A percentile compares a stretch with the other conserved stretches of the same genome.
Evolutionary conservation across 495 filamentous ascomycete species (phyloP).

Genomic region (Xylaria castorea): DNA sequence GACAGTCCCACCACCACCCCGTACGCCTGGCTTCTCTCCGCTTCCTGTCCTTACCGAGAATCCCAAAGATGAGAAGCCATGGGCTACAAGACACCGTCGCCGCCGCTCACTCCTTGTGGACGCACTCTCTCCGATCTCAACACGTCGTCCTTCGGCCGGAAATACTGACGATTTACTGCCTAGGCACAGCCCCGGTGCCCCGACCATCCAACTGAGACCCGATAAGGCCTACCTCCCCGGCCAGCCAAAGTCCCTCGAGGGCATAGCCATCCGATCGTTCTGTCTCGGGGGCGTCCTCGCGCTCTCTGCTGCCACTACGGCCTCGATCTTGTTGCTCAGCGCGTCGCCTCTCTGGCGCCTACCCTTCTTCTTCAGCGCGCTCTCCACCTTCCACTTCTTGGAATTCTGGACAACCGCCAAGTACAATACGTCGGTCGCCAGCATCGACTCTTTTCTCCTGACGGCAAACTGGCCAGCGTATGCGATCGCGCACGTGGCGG

Average conservation of each 20-base stretch:
- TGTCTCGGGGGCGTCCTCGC: constrained; percentile 57
- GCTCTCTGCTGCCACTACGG: constrained; percentile 50
- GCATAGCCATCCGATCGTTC: constrained; percentile 75
- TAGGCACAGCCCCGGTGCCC: constrained; percentile 44
- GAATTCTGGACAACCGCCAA: constrained; percentile 89
- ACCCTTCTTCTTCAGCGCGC: constrained; percentile 76
- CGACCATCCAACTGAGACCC: constrained; percentile 36
- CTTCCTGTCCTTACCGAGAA: constrained; percentile 28
- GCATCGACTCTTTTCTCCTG: constrained; percentile 78
- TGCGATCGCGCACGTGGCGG: constrained; percentile 78
- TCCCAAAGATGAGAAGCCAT: constrained; percentile 34
- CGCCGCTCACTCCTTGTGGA: constrained; percentile 34
- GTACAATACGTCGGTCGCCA: constrained; percentile 78
- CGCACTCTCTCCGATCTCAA: constrained; percentile 29
- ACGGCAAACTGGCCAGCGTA: constrained; percentile 86
- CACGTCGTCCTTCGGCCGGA: constrained; percentile 26
- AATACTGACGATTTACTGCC: constrained; percentile 45
- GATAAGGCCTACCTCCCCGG: constrained; percentile 55
- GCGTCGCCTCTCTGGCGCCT: constrained; percentile 74
- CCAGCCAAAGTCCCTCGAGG: constrained; percentile 73
- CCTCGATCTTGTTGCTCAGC: constrained; percentile 46
- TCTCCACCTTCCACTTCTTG: constrained; percentile 92
- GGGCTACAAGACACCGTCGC: constrained; percentile 39
- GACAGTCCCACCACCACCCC: constrained; percentile 24
- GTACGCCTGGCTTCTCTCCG: constrained; percentile 26